phyloP scores from a whole-genome alignment of 306 rosid species.

The Vigna nakashimae region DNA sequence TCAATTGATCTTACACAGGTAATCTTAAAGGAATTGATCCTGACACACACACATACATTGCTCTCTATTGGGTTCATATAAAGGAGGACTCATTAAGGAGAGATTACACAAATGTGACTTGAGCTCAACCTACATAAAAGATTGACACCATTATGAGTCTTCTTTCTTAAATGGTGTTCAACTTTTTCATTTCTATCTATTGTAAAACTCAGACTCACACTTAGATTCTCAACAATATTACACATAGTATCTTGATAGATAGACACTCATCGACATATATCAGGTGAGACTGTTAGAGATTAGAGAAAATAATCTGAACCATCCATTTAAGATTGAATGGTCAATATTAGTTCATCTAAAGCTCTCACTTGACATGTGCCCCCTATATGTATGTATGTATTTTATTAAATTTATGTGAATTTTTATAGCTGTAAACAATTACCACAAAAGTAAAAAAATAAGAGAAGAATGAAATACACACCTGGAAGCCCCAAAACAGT shows the following conservation, averaged over 20 bases:
- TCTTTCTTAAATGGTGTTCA: no score
- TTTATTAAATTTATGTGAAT: conserved; percentile 1
- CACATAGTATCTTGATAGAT: no score
- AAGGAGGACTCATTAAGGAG: no score
- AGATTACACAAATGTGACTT: no score
- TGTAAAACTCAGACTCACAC: no score
- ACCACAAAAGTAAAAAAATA: not conserved
- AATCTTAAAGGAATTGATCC: not conserved
- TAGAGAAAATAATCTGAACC: not conserved
- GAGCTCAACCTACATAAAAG: no score
- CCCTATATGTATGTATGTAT: not conserved
- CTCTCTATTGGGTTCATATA: no score
- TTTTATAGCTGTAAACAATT: not conserved
- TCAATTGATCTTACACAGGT: not conserved
- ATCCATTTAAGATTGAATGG: not conserved
- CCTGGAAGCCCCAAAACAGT: conserved; percentile 51
- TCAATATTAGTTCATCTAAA: not conserved
- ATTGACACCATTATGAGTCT: no score
- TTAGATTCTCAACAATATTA: no score
- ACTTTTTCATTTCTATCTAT: no score
- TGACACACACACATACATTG: not conserved
- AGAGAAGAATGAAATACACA: conserved; percentile 13
- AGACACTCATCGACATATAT: not conserved
- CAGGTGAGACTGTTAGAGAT: not conserved
- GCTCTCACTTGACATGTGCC: not conserved